phyloP scores from a whole-genome alignment of 2,329 filamentous ascomycete species.

The Acrodontium crateriforme region DNA sequence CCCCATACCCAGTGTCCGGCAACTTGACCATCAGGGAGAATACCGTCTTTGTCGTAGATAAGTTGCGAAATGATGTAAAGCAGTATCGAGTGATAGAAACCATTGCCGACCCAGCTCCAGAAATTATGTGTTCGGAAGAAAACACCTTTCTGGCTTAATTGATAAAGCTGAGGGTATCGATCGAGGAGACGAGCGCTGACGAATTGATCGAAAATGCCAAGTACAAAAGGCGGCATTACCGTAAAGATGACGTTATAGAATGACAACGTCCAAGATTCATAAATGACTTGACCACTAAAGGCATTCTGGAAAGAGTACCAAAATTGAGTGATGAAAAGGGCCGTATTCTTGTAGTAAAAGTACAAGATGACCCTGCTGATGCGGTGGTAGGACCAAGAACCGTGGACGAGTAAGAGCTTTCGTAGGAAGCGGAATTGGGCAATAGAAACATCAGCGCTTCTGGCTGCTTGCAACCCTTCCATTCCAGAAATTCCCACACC shows the following conservation, averaged over 20 bases:
- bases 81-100: constrained; percentile 87
- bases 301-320: constrained; percentile 97
- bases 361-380: constrained; percentile 95
- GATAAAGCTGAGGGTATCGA: constrained; percentile 90
- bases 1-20: constrained; percentile 98
- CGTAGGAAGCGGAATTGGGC: constrained; percentile 90
- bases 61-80: constrained; percentile 76
- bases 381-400: constrained; percentile 93
- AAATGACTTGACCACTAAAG: constrained; percentile 95
- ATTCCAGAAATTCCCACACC: constrained; percentile 94
- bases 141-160: constrained; percentile 77
- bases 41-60: constrained; percentile 70
- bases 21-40: constrained; percentile 62
- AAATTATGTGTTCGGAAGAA: constrained; percentile 94
- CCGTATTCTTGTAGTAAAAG: constrained; percentile 99
- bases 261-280: constrained; percentile 97
- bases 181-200: constrained; percentile 88
- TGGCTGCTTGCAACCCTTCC: constrained; percentile 90
- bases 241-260: constrained; percentile 99
- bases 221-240: constrained; percentile 77
- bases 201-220: constrained; percentile 96
- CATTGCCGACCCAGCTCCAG: constrained; percentile 81
- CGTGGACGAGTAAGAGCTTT: constrained; percentile 88
- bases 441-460: constrained; percentile 90
- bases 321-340: constrained; percentile 97